phyloP scores from a whole-genome alignment of 495 filamentous ascomycete genomes.

The Jackrogersella minutella region DNA sequence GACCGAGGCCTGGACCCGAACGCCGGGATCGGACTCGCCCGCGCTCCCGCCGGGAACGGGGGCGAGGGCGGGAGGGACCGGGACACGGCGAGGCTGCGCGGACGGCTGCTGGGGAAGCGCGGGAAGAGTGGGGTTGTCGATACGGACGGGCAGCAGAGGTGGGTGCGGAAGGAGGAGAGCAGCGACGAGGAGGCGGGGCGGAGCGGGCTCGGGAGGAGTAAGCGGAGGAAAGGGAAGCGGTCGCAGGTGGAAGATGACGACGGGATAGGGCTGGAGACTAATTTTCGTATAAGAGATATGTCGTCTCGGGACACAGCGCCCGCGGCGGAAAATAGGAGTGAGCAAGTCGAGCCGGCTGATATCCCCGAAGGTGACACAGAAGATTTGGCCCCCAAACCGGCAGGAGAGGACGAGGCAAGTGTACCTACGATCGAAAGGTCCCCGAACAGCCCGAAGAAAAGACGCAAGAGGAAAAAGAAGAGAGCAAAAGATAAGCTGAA shows the following conservation, averaged over 20 bases:
- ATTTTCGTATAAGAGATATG: neutral
- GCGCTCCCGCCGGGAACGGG: neutral
- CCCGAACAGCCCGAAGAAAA: slow-evolving; percentile 64
- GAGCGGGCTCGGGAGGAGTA: slow-evolving; percentile 60
- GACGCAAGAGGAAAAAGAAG: slow-evolving; percentile 60
- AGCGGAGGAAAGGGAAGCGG: slow-evolving; percentile 48
- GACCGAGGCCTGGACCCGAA: slow-evolving; percentile 45
- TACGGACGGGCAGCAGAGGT: slow-evolving; percentile 18
- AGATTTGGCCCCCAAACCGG: neutral
- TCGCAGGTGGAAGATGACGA: slow-evolving; percentile 7
- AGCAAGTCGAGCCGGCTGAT: neutral
- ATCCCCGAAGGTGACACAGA: slow-evolving; percentile 3
- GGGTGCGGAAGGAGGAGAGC: slow-evolving; percentile 49
- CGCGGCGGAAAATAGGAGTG: slow-evolving; percentile 13
- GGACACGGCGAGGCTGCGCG: slow-evolving; percentile 40
- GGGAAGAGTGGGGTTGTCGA: slow-evolving; percentile 4
- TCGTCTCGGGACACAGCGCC: neutral
- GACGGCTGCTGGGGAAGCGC: slow-evolving; percentile 44
- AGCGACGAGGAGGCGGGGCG: slow-evolving; percentile 71
- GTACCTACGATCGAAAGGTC: slow-evolving; percentile 49
- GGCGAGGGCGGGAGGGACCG: slow-evolving; percentile 8
- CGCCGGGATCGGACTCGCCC: slow-evolving; percentile 45
- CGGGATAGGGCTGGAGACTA: slow-evolving; percentile 3
- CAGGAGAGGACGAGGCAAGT: neutral
- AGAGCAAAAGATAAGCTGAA: slow-evolving; percentile 37